Evolutionary conservation across 2,329 filamentous ascomycete species (phyloP).

Genomic region (Dothistroma septosporum): DNA sequence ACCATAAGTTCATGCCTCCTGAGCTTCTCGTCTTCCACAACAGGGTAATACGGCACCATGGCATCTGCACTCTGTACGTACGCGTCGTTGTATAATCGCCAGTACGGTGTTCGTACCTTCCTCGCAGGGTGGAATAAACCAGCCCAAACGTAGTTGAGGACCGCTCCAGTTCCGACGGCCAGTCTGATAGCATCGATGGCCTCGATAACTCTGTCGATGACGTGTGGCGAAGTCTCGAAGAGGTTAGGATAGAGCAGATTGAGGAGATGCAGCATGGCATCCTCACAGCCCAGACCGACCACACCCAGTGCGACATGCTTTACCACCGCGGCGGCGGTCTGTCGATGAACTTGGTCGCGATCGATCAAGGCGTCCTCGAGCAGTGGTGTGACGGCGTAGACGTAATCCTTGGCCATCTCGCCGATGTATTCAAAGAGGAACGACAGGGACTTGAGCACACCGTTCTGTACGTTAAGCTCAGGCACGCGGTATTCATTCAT

Average conservation of each 20-base stretch:
- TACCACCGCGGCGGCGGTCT: conserved; percentile 93
- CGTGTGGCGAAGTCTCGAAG: conserved; percentile 96
- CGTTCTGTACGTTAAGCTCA: conserved; percentile 97
- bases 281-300: conserved; percentile 95
- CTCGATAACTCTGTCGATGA: conserved; percentile 96
- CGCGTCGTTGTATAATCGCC: conserved; percentile 93
- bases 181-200: conserved; percentile 94
- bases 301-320: conserved; percentile 97
- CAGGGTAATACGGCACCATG: conserved; percentile 95
- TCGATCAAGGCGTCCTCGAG: conserved; percentile 97
- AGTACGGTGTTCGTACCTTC: conserved; percentile 92
- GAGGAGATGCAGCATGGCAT: conserved; percentile 95
- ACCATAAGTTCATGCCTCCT: conserved; percentile 54
- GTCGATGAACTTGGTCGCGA: conserved; percentile 93
- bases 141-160: conserved; percentile 98
- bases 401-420: conserved; percentile 98
- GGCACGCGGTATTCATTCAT: conserved; percentile 99
- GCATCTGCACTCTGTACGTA: conserved; percentile 91
- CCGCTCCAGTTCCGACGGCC: conserved; percentile 83
- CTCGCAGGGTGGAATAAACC: conserved; percentile 94
- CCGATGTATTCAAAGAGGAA: conserved; percentile 99
- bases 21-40: conserved; percentile 73
- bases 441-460: conserved; percentile 91
- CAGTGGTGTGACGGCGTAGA: conserved; percentile 93
- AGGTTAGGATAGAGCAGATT: conserved; percentile 95